Evolutionary conservation across 2,329 filamentous ascomycete species (phyloP), one percentile per base, ranked within the genome.

Genomic region (Ophiostoma piceae): DNA sequence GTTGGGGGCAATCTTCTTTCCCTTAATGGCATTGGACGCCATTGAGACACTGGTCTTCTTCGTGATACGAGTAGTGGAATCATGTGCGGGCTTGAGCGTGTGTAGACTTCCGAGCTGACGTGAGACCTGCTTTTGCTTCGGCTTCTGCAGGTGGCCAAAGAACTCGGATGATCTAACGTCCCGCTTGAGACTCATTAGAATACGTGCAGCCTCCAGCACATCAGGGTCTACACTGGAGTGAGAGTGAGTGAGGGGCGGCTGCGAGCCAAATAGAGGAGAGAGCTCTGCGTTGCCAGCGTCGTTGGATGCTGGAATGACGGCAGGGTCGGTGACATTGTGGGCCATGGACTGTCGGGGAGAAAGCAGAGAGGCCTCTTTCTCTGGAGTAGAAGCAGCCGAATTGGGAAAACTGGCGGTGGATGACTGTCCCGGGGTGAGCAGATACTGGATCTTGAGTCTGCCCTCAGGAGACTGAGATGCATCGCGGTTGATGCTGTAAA

Each of bases 101-200:
- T 66, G 57, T 6, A 62, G 57, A 26, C 67, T 60, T 1, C 41
- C 47, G n/a, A 39, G 65, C 16, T 70, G 69, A 14, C n/a, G 39
- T 37, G 22, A 35, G 7, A n/a, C 32, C 29, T 65, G 32, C 62
- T 22, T 37, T 3, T 16, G 29, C 32, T 64, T 64, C n/a, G 19
- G 35, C 35, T 65, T 65, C 9, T 39, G 62, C 14, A 19, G 4
- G 35, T 39, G 35, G 35, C 9, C 32, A 14, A 35, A 9, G n/a
- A 22, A 22, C 2, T 7, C 62, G 14, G 26, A 65, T 26, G 51
- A n/a, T 41, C n/a, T 16, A 51, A 71, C 7, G 71, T 65, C 19
- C 67, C 19, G 8, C 68, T 66, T 41, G 68, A 65, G 65, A 6
- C 74, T 73, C 73, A 78, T 81, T 19, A 76, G 73, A 5, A 78